phyloP scores from a whole-genome alignment of 2,329 filamentous ascomycete species.

The Penicillium hesseltinei region DNA sequence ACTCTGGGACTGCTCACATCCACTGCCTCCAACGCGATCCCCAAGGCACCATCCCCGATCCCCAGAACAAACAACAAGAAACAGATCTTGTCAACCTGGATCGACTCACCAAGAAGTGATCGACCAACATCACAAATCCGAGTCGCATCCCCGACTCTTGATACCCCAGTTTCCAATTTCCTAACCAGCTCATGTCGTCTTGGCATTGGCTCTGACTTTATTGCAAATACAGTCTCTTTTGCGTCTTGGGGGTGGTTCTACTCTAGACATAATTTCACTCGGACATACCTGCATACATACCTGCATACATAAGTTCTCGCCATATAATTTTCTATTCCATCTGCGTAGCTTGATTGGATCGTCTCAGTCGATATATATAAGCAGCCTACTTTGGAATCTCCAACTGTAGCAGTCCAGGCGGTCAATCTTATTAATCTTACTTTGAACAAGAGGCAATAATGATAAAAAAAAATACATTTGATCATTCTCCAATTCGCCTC shows the following conservation, averaged over 20 bases:
- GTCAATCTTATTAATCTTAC: neutral
- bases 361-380: no score
- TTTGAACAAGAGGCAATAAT: neutral
- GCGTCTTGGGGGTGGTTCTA: conserved; percentile 3
- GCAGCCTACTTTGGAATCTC: no score
- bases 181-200: conserved; percentile 6
- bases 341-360: neutral
- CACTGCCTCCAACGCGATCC: neutral
- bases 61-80: conserved; percentile 1
- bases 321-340: neutral
- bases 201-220: conserved; percentile 7
- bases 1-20: neutral
- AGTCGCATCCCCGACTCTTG: conserved; percentile 28
- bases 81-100: neutral
- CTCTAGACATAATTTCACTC: conserved; percentile 1
- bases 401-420: no score
- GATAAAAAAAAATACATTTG: neutral
- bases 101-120: conserved; percentile 9
- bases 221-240: conserved; percentile 10
- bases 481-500: neutral
- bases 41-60: neutral
- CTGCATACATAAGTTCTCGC: neutral
- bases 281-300: conserved; percentile 7
- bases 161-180: conserved; percentile 26
- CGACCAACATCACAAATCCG: conserved; percentile 16